Evolutionary conservation across 352 stramenopile genomes (phyloP).

Genomic region (Phytophthora sojae): DNA sequence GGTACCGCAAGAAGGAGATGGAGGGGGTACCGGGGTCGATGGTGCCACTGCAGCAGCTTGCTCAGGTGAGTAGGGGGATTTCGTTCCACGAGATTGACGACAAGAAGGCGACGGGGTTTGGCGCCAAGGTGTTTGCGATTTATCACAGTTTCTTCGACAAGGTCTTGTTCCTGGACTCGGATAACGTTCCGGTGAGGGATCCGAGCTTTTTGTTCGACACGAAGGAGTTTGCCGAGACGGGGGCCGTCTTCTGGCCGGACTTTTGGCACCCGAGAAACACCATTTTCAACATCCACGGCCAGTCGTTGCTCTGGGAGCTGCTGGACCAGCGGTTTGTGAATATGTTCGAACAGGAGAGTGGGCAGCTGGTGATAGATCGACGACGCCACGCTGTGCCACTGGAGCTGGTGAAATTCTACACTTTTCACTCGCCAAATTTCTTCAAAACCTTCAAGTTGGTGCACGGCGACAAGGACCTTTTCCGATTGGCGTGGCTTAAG

Average conservation of each 20-base stretch:
- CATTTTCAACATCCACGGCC: slow-evolving; percentile 68
- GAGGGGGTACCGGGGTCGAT: slow-evolving; percentile 24
- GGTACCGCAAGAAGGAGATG: slow-evolving; percentile 53
- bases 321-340: slow-evolving; percentile 53
- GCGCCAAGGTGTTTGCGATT: slow-evolving; percentile 62
- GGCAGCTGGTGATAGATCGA: slow-evolving; percentile 62
- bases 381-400: slow-evolving; percentile 43
- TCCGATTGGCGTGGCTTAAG: slow-evolving; percentile 67
- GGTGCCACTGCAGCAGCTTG: slow-evolving; percentile 22
- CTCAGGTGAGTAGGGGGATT: slow-evolving; percentile 4
- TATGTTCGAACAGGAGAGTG: slow-evolving; percentile 81
- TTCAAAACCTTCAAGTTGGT: slow-evolving; percentile 47
- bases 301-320: slow-evolving; percentile 64
- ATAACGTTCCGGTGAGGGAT: slow-evolving; percentile 66
- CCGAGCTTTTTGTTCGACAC: slow-evolving; percentile 65
- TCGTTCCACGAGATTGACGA: slow-evolving; percentile 44
- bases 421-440: slow-evolving; percentile 42
- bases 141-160: slow-evolving; percentile 56
- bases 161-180: slow-evolving; percentile 65
- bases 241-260: slow-evolving; percentile 78
- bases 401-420: slow-evolving; percentile 56
- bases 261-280: slow-evolving; percentile 70
- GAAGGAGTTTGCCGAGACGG: slow-evolving; percentile 45
- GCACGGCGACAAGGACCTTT: slow-evolving; percentile 71
- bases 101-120: slow-evolving; percentile 47